These are phyloP conservation scores for Auricularia heimuer DNA, from an alignment of 768 basidiomycete genomes.

Conservation along the genomic window DNA sequence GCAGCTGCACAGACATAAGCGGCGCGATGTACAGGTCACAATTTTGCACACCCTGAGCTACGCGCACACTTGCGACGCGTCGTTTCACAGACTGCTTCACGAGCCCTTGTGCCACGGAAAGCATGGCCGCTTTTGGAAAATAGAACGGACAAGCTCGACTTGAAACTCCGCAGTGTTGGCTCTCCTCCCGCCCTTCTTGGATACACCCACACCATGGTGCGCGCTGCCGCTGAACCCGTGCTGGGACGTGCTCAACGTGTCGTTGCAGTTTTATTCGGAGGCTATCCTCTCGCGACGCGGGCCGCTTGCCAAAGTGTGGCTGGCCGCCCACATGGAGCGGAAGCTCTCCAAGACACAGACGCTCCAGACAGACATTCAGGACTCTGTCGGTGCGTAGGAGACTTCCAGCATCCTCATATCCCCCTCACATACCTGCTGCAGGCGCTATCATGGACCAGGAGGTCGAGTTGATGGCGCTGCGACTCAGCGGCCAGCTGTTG, in stretches of 20 bases:
- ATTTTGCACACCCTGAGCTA: too few species aligned
- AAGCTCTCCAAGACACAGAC: constrained; percentile 96
- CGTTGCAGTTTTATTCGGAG: constrained; percentile 79
- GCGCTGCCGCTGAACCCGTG: too few species aligned
- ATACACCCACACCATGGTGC: too few species aligned
- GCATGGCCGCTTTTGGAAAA: too few species aligned
- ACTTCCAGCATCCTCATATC: not conserved
- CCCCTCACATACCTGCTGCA: constrained; percentile 8
- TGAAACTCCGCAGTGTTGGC: too few species aligned
- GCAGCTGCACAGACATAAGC: too few species aligned
- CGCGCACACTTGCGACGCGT: too few species aligned
- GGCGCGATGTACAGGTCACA: too few species aligned
- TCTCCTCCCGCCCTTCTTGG: too few species aligned
- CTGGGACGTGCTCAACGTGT: not conserved
- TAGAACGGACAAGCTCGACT: too few species aligned
- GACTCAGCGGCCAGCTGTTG: constrained; percentile 92
- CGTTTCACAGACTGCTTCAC: too few species aligned
- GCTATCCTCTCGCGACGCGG: constrained; percentile 89
- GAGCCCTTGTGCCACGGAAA: too few species aligned
- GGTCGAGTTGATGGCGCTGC: constrained; percentile 84
- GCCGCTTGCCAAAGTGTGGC: constrained; percentile 94
- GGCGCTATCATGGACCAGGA: constrained; percentile 94
- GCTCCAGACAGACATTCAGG: constrained; percentile 87
- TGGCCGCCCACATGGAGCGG: constrained; percentile 96
- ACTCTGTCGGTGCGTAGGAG: constrained; percentile 67